Evolutionary conservation across 805 yeast species (phyloP).

Genomic region (Wickerhamiella kazuoi): DNA sequence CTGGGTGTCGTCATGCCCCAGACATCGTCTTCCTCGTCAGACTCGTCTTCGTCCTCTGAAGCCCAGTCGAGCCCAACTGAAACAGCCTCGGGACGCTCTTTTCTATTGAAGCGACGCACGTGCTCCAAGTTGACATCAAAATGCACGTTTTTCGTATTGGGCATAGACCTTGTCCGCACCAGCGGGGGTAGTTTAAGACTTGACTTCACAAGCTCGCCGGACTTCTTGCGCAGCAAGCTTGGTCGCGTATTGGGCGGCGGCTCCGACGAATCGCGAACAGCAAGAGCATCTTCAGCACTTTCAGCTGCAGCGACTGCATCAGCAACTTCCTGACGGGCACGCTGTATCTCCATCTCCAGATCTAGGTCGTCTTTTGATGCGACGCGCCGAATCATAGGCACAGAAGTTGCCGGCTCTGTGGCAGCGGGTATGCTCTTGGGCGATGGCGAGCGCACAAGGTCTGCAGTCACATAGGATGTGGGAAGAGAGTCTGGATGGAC

Average conservation of each 20-base stretch:
- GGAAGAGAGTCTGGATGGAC: not conserved
- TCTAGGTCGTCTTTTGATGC: not conserved
- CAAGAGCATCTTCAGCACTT: not conserved
- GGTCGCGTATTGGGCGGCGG: not conserved
- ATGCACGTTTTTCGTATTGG: conserved; percentile 46
- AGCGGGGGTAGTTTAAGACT: conserved; percentile 35
- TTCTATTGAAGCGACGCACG: conserved; percentile 52
- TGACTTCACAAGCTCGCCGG: conserved; percentile 73
- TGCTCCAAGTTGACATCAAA: conserved; percentile 44
- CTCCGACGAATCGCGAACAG: not conserved
- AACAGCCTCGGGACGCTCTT: conserved; percentile 63
- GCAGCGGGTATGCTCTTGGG: not conserved
- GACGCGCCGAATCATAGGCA: not conserved
- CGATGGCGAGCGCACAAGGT: not conserved
- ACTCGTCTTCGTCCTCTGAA: conserved; percentile 29
- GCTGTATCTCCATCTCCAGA: not conserved
- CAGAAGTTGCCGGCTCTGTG: not conserved
- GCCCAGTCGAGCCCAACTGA: conserved; percentile 30
- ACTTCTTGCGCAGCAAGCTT: conserved; percentile 54
- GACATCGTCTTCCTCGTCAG: conserved; percentile 16
- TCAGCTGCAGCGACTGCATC: not conserved
- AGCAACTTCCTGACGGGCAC: not conserved
- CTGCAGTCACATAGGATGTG: not conserved
- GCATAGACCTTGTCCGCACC: conserved; percentile 22
- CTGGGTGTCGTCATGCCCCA: conserved; percentile 22